Evolutionary conservation across 2,329 filamentous ascomycete genomes (phyloP), one percentile per base, ranked within the genome.

Genomic region (Claviceps purpurea): DNA sequence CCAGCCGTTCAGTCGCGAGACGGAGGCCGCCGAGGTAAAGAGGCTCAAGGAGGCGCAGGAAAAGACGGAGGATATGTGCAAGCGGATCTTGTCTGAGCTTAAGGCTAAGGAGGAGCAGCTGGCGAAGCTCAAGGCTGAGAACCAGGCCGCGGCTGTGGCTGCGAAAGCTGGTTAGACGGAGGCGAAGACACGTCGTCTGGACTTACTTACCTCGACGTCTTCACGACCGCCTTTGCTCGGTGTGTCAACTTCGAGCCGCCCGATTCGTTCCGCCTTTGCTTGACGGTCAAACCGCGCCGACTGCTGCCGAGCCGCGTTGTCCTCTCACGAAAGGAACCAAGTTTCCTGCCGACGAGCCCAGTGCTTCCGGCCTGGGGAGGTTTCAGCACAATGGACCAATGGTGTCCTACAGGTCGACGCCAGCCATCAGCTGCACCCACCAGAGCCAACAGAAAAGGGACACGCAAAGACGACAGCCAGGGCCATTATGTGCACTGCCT

Each of bases 1-100:
- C 38, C 84, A 84, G 62, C 83, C 81, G n/a, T 90, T 87, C 64
- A 87, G 83, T 66, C 74, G 75, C 54, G 81, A 85, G 70, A 84
- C 81, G 47, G 86, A 87, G 69, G 73, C 77, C 57, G 68, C 77
- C 6, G 81, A 84, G 67, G 68, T 82, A 39, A 76, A 78, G 64
- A 76, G 74, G 61, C 68, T 84, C 46, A 73, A 73, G 56, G 82
- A 82, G 54, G 85, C 86, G 52, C 71, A 82, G 62, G 73, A 75
- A 52, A 78, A 82, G 62, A 78, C 87, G 43, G 73, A 78, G 52
- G 74, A 78, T 52, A 79, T 85, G 64, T 72, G 74, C 49, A 73
- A 73, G 63, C 76, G 72, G 61, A 75, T 83, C 56, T 76, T 78
- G 58, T 75, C 73, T 56, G 74, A 79, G 67, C 74, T 85, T 53